These are phyloP conservation scores for Penstemon eatonii DNA, from an alignment of 257 asterid species.

Conservation along the genomic window DNA sequence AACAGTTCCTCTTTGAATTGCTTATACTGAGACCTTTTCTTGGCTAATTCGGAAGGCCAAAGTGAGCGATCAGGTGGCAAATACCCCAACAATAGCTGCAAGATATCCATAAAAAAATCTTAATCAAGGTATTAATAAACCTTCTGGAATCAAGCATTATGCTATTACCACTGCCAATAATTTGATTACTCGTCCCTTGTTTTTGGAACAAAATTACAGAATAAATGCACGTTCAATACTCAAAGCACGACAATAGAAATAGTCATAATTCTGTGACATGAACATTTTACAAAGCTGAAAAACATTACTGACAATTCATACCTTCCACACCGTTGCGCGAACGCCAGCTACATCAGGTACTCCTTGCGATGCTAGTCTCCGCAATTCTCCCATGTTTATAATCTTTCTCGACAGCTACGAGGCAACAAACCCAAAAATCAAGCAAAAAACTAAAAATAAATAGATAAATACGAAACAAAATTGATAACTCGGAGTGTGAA, in stretches of 20 bases:
- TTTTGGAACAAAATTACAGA: too few species aligned
- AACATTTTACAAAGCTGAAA: neutral
- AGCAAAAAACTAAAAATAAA: neutral
- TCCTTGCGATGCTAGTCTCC: conserved; percentile 85
- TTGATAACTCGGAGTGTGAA: conserved; percentile 1
- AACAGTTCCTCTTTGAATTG: conserved; percentile 87
- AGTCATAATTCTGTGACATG: neutral
- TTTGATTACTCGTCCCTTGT: too few species aligned
- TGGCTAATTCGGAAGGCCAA: conserved; percentile 84
- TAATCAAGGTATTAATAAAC: conserved; percentile 1
- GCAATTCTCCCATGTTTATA: conserved; percentile 72
- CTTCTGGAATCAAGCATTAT: too few species aligned
- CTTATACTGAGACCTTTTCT: conserved; percentile 80
- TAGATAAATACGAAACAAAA: neutral
- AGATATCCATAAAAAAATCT: conserved; percentile 18
- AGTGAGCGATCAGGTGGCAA: conserved; percentile 74
- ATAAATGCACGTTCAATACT: too few species aligned
- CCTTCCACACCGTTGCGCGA: conserved; percentile 95
- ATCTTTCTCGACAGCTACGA: conserved; percentile 76
- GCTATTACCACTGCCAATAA: too few species aligned
- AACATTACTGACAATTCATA: conserved; percentile 25
- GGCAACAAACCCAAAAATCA: conserved; percentile 12
- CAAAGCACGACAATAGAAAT: neutral
- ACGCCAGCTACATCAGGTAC: conserved; percentile 87
- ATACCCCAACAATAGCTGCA: conserved; percentile 87